These are phyloP conservation scores for Colletotrichum filicis DNA, from an alignment of 2,329 filamentous ascomycete species.

Conservation along the genomic window DNA sequence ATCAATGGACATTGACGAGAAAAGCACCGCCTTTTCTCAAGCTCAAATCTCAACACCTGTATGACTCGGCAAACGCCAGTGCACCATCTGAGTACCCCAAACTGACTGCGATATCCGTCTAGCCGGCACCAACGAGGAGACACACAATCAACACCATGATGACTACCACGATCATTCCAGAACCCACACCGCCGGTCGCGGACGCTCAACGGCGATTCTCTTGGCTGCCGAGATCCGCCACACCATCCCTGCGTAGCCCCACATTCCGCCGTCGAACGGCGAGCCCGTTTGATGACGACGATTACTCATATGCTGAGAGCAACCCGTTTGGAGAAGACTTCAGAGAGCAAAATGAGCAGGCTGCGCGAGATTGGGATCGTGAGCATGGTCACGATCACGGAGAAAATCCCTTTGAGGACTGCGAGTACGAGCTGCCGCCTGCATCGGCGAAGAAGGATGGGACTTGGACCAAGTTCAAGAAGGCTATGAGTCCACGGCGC, in stretches of 20 bases:
- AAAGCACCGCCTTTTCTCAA: conserved; percentile 29
- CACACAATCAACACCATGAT: conserved; percentile 29
- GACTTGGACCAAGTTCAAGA: conserved; percentile 30
- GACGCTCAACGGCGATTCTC: conserved; percentile 23
- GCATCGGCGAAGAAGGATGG: conserved; percentile 13
- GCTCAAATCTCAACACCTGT: conserved; percentile 27
- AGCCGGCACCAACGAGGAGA: conserved; percentile 6
- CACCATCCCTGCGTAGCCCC: conserved; percentile 26
- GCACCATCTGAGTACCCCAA: background rate
- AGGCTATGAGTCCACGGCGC: conserved; percentile 30
- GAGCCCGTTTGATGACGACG: conserved; percentile 29
- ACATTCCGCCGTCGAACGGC: conserved; percentile 17
- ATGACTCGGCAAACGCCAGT: background rate
- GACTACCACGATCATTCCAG: conserved; percentile 29
- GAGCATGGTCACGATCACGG: background rate
- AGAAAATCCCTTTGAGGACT: conserved; percentile 26
- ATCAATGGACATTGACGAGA: conserved; percentile 31
- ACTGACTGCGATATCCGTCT: background rate
- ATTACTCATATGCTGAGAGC: conserved; percentile 23
- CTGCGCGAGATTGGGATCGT: background rate
- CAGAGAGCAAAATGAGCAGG: conserved; percentile 16
- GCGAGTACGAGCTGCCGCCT: conserved; percentile 27
- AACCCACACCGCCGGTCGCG: conserved; percentile 16
- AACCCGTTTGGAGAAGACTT: conserved; percentile 31
- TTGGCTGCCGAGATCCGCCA: conserved; percentile 26